Base-by-base conservation (phyloP, 176 grass and related monocot species). In the Triticum monococcum region DNA sequence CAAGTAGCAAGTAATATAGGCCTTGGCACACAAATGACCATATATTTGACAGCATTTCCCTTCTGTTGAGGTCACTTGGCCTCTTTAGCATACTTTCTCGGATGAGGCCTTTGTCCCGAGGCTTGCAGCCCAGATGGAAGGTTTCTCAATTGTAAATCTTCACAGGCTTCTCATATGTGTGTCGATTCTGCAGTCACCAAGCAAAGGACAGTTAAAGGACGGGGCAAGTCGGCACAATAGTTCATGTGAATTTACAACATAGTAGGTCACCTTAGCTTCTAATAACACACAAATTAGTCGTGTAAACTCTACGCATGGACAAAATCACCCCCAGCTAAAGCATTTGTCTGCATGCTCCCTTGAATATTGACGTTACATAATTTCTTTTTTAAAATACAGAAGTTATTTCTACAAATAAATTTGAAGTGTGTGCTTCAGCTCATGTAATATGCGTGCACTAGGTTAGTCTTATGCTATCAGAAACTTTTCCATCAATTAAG, bases 121-220 rank as follows among this genome's bases (percentile, higher is more conserved):
- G 28, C 80, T 40, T 48, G 10, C 17, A 83, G 24, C 64, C 72
- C 33, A 60, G 37, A 67, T 54, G 60, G 43, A 79, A 59, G 22
- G 5, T 61, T 78, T 77, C 16, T 86, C 79, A 95, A 56, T 92
- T 95, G 76, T 92, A 95, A 64, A 95, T 95, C 90, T 95, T 95
- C 63, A 95, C 93, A 3, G 93, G 88, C 64, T 90, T 95, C 80
- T 95, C 93, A 85, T 89, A 90, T 8, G 88, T 86, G 76, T 95
- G 90, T 41, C 93, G 93, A 69, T 92, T 92, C 93, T 95, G 88
- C 83, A 88, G 33, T 54, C 30, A 88, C 17, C 73, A 78, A 41
- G 76, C 30, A 77, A 45, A 75, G 5, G 66, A 79, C 23, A 36
- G 18, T 90, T 82, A 78, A 12, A 74, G 35, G 1, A 64, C 26